These are phyloP conservation scores for Tetrapisispora pingtungensis DNA, from an alignment of 805 yeast species.

Conservation along the genomic window DNA sequence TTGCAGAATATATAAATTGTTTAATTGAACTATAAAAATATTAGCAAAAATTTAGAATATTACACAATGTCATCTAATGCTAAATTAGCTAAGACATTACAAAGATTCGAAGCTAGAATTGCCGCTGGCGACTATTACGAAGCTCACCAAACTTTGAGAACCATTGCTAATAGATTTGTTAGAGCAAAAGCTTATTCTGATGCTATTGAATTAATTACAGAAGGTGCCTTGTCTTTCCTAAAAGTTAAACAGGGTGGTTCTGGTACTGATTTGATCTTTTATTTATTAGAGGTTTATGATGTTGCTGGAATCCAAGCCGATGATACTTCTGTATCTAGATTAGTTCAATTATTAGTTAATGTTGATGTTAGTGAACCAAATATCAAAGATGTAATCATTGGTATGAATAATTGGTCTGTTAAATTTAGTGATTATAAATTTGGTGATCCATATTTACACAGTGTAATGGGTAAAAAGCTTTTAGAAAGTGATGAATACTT, in stretches of 20 bases:
- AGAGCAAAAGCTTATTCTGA: constrained; percentile 54
- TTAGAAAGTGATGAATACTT: constrained; percentile 40
- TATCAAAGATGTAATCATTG: constrained; percentile 56
- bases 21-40: too few species aligned
- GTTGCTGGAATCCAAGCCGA: constrained; percentile 37
- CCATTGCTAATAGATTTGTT: constrained; percentile 78
- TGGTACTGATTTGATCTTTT: constrained; percentile 65
- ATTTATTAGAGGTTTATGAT: constrained; percentile 61
- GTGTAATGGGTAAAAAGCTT: constrained; percentile 60
- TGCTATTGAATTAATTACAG: constrained; percentile 64
- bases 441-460: constrained; percentile 72
- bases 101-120: constrained; percentile 58
- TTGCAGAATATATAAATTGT: too few species aligned
- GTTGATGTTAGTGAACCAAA: constrained; percentile 46
- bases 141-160: constrained; percentile 89
- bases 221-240: constrained; percentile 60
- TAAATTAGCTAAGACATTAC: constrained; percentile 50
- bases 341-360: constrained; percentile 38
- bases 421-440: constrained; percentile 39
- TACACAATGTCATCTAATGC: constrained; percentile 5
- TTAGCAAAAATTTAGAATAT: too few species aligned
- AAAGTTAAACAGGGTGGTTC: constrained; percentile 68
- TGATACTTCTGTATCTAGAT: constrained; percentile 36
- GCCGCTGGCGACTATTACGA: constrained; percentile 75
- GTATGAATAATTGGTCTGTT: constrained; percentile 56